Conservation (phyloP, 345 rosid genomes). For the Gossypium mustelinum region DNA sequence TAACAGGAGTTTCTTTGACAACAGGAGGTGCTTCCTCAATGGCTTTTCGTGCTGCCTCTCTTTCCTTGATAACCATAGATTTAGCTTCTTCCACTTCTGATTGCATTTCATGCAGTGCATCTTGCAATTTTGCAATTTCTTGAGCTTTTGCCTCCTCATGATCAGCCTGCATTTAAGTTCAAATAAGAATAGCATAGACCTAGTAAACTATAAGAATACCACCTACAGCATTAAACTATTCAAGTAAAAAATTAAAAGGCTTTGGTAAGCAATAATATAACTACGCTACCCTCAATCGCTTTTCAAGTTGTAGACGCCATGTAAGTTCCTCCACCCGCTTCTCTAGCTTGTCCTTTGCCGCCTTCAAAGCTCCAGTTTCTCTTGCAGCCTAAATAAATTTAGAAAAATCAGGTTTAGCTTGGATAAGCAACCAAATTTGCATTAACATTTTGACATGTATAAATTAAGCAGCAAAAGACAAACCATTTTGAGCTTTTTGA, state of each 20-base stretch:
- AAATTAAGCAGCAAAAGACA: slow-evolving; percentile 16
- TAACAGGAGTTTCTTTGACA: slow-evolving; percentile 70
- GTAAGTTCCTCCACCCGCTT: slow-evolving; percentile 98
- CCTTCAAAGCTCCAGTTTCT: slow-evolving; percentile 93
- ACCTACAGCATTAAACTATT: neutral
- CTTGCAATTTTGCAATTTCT: slow-evolving; percentile 73
- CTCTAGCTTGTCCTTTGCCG: slow-evolving; percentile 90
- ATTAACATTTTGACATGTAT: neutral
- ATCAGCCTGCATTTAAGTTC: slow-evolving; percentile 56
- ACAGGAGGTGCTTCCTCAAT: slow-evolving; percentile 76
- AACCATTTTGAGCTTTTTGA: slow-evolving; percentile 89
- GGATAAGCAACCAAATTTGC: slow-evolving; percentile 13
- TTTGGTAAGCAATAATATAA: slow-evolving; percentile 11
- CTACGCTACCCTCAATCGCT: slow-evolving; percentile 74
- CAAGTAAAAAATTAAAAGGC: slow-evolving; percentile 8
- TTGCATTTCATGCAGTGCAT: slow-evolving; percentile 53
- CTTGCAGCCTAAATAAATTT: slow-evolving; percentile 66
- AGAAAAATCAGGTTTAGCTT: slow-evolving; percentile 17
- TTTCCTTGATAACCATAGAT: slow-evolving; percentile 60
- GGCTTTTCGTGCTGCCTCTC: slow-evolving; percentile 78
- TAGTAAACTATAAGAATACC: slow-evolving; percentile 17
- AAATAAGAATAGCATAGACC: slow-evolving; percentile 16
- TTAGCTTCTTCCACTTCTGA: slow-evolving; percentile 57
- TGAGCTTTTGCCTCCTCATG: slow-evolving; percentile 85
- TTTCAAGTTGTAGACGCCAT: slow-evolving; percentile 93